Percentiles rank a stretch among this genome's conserved stretches.
Conservation (phyloP, 495 filamentous ascomycete species). For the Elasticomyces elasticus region DNA sequence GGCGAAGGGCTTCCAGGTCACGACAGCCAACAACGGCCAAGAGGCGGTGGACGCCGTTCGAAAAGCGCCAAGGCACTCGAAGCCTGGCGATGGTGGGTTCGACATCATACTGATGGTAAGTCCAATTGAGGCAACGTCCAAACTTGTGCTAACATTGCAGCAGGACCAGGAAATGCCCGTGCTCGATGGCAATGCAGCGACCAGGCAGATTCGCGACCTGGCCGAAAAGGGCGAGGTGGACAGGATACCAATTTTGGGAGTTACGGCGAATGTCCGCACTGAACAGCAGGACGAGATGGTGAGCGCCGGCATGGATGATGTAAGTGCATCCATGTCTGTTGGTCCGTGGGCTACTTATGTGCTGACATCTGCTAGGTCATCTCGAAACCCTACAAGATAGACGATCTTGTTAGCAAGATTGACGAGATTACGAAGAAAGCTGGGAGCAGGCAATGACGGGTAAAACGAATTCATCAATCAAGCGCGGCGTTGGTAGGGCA, state of each 20-base stretch:
- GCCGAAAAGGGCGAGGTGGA: conserved; percentile 14
- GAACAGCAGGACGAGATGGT: conserved; percentile 25
- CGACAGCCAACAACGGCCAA: conserved; percentile 29
- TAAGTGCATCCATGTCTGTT: neutral
- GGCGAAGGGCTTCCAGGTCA: conserved; percentile 23
- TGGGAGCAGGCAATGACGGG: no score
- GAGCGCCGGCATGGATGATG: conserved; percentile 28
- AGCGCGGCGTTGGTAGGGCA: no score
- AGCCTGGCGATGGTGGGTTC: neutral
- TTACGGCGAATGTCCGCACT: conserved; percentile 29
- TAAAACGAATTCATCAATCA: no score
- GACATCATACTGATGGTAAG: conserved; percentile 30
- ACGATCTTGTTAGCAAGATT: conserved; percentile 14
- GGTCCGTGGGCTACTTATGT: neutral
- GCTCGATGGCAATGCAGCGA: conserved; percentile 27
- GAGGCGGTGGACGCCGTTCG: conserved; percentile 25
- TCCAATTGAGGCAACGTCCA: no score
- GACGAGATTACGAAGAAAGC: neutral
- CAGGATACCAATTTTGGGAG: conserved; percentile 21
- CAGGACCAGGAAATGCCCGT: conserved; percentile 34
- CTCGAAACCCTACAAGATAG: conserved; percentile 20
- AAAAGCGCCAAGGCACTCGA: neutral
- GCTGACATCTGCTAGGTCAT: conserved; percentile 4
- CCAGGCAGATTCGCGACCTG: conserved; percentile 21
- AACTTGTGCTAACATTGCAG: no score